Conservation (phyloP, 257 asterid species). For the Paulownia fortunei region DNA sequence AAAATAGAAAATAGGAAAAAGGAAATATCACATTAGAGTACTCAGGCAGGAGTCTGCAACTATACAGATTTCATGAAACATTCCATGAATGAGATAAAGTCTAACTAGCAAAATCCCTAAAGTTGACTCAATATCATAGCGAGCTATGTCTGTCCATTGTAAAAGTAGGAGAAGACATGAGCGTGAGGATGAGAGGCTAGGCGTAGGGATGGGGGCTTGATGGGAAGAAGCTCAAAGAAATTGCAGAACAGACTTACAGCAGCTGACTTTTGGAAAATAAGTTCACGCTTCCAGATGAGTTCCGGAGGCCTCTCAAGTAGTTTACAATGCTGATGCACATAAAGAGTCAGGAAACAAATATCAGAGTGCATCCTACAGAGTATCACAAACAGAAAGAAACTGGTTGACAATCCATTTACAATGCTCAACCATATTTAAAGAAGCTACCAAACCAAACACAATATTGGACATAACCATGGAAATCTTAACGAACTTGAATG, state of each 20-base stretch:
- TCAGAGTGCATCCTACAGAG: constrained; percentile 22
- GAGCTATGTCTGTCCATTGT: constrained; percentile 12
- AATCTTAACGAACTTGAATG: neutral
- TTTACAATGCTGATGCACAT: constrained; percentile 68
- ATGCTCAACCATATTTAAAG: constrained; percentile 16
- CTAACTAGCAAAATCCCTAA: constrained; percentile 20
- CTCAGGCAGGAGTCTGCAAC: constrained; percentile 25
- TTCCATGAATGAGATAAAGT: constrained; percentile 14
- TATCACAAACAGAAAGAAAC: constrained; percentile 14
- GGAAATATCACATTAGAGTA: constrained; percentile 30
- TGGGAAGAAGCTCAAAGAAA: constrained; percentile 18
- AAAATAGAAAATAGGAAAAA: constrained; percentile 31
- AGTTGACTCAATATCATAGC: constrained; percentile 21
- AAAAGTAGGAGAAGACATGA: neutral
- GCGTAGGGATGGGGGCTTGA: neutral
- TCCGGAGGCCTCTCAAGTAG: constrained; percentile 96
- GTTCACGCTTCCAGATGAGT: constrained; percentile 79
- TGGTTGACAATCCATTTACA: constrained; percentile 16
- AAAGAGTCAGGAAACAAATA: constrained; percentile 29
- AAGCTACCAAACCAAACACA: constrained; percentile 14
- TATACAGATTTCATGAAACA: constrained; percentile 11
- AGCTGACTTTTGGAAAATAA: constrained; percentile 73
- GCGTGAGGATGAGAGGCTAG: neutral
- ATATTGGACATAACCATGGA: neutral
- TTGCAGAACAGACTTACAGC: constrained; percentile 65